Conservation (phyloP, 768 basidiomycete genomes). For the Chalciporus pseudorubinellus region DNA sequence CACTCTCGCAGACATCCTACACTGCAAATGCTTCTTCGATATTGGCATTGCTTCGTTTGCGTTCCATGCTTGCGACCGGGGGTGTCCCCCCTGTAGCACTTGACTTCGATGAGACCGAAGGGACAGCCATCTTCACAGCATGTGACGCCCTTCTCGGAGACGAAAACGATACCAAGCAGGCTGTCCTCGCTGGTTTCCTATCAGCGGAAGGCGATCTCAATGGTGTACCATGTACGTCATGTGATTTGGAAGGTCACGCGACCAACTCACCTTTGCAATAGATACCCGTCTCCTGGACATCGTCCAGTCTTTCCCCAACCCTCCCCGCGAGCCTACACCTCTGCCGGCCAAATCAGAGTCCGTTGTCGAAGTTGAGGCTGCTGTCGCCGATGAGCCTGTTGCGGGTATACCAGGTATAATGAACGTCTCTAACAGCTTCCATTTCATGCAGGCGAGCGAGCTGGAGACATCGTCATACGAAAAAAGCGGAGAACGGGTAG, state of each 20-base stretch:
- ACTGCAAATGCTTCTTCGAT: slow-evolving; percentile 47
- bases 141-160: slow-evolving; percentile 56
- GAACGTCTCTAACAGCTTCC: slow-evolving; percentile 57
- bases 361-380: slow-evolving; percentile 29
- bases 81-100: slow-evolving; percentile 42
- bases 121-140: slow-evolving; percentile 50
- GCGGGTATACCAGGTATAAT: slow-evolving; percentile 40
- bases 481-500: slow-evolving; percentile 54
- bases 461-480: slow-evolving; percentile 57
- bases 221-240: slow-evolving; percentile 60
- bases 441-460: slow-evolving; percentile 82
- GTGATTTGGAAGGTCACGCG: not conserved
- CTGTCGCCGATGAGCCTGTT: slow-evolving; percentile 30
- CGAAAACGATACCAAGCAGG: slow-evolving; percentile 48
- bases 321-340: slow-evolving; percentile 35
- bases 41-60: slow-evolving; percentile 59
- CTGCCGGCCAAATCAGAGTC: slow-evolving; percentile 34
- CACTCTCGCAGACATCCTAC: slow-evolving; percentile 42
- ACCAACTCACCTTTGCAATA: slow-evolving; percentile 27
- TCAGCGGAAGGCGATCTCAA: slow-evolving; percentile 57
- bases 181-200: slow-evolving; percentile 54
- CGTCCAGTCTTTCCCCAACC: slow-evolving; percentile 50
- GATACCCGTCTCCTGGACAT: slow-evolving; percentile 64
- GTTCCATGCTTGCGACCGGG: slow-evolving; percentile 45
- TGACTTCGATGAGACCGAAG: slow-evolving; percentile 50